Percentiles rank a stretch among this genome's conserved stretches.
phyloP scores from a whole-genome alignment of 306 rosid species.

The Cicer judaicum region DNA sequence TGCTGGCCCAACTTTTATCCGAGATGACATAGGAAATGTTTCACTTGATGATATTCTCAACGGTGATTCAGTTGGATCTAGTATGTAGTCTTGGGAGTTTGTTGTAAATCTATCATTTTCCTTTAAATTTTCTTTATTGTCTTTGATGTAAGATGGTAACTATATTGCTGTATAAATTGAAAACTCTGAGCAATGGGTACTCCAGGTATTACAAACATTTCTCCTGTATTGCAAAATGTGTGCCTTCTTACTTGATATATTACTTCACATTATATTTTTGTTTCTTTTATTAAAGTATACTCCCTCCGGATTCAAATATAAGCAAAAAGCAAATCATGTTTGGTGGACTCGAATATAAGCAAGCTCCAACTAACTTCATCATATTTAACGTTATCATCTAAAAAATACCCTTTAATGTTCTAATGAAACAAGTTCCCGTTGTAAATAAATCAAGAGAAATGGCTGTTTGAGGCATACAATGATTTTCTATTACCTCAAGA shows the following conservation, averaged over 20 bases:
- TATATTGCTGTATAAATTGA: conserved; percentile 46
- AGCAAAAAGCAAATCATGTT: neutral
- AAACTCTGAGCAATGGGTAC: conserved; percentile 45
- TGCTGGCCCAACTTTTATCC: conserved; percentile 78
- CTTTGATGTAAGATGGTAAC: conserved; percentile 61
- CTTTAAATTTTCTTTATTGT: conserved; percentile 54
- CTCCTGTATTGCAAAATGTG: conserved; percentile 42
- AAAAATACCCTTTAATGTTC: neutral
- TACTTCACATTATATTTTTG: conserved; percentile 34
- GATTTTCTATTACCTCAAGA: neutral
- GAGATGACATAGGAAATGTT: conserved; percentile 82
- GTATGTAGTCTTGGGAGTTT: conserved; percentile 83
- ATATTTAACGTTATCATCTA: neutral
- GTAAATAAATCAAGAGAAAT: conserved; percentile 5
- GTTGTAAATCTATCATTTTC: conserved; percentile 53
- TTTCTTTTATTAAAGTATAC: conserved; percentile 30
- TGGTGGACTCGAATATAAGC: neutral
- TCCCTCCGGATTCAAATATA: neutral
- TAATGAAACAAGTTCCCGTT: neutral
- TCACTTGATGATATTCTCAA: conserved; percentile 86
- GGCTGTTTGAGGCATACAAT: neutral
- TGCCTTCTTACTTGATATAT: conserved; percentile 36
- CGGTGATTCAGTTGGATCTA: conserved; percentile 82
- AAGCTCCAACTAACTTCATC: neutral
- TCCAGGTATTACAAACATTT: conserved; percentile 48